These are phyloP conservation scores for Naematelia aurantialba DNA, from an alignment of 768 basidiomycete species.

Conservation along the genomic window DNA sequence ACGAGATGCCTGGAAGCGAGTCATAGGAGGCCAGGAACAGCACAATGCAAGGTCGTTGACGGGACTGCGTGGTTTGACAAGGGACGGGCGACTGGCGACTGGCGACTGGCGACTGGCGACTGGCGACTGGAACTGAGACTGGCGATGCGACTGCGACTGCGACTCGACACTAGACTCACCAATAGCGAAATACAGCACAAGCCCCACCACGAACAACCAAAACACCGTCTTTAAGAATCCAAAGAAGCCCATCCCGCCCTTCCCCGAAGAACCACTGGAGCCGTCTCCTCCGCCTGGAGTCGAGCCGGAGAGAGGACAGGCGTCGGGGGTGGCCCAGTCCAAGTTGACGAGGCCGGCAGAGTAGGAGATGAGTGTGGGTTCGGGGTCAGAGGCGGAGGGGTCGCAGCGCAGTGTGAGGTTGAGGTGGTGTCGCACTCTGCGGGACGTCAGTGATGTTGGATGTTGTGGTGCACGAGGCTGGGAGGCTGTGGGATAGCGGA, in stretches of 20 bases:
- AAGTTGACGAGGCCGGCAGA: slow-evolving; percentile 34
- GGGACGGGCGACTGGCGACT: not conserved
- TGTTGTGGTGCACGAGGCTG: no score
- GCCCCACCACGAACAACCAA: slow-evolving; percentile 36
- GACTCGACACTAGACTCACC: no score
- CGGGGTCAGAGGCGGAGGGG: slow-evolving; percentile 16
- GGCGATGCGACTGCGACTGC: no score
- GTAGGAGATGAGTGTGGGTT: slow-evolving; percentile 43
- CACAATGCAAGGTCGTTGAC: not conserved
- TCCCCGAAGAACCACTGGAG: slow-evolving; percentile 10
- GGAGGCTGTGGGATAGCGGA: no score
- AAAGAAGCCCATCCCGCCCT: slow-evolving; percentile 31
- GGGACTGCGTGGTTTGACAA: not conserved
- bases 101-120: not conserved
- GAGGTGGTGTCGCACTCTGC: slow-evolving; percentile 37
- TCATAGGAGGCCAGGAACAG: not conserved
- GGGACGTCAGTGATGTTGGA: not conserved
- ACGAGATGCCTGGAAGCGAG: not conserved
- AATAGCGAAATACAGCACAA: slow-evolving; percentile 43
- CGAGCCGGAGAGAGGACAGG: slow-evolving; percentile 34
- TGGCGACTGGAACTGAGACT: not conserved
- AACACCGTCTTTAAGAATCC: slow-evolving; percentile 47
- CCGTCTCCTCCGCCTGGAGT: slow-evolving; percentile 6
- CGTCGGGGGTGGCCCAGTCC: slow-evolving; percentile 45
- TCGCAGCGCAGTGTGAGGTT: slow-evolving; percentile 44